Percentiles rank a stretch among this genome's conserved stretches.
phyloP scores from a whole-genome alignment of 768 basidiomycete species.

The Inosperma sp. region DNA sequence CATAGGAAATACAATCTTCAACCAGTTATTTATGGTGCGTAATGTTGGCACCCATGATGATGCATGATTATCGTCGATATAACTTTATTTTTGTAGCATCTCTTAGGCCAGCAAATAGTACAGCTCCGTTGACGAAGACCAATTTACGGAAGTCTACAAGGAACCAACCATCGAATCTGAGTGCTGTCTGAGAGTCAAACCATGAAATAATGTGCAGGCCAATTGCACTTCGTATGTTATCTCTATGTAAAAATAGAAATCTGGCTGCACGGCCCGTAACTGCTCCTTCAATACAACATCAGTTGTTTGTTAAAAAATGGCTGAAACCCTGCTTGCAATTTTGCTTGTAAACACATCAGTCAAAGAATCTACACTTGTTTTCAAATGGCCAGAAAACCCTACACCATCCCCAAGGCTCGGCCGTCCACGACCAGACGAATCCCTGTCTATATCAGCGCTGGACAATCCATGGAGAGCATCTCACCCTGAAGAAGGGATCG shows the following conservation, averaged over 20 bases:
- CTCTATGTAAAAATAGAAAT: too few species aligned
- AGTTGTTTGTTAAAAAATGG: too few species aligned
- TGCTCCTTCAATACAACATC: too few species aligned
- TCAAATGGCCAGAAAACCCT: constrained; percentile 80
- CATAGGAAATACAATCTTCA: constrained; percentile 72
- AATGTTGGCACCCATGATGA: constrained; percentile 13
- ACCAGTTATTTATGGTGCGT: constrained; percentile 56
- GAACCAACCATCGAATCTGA: too few species aligned
- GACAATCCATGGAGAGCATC: constrained; percentile 77
- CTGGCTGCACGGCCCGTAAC: too few species aligned
- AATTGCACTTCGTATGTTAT: too few species aligned
- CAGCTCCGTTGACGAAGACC: constrained; percentile 40
- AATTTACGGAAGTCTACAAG: constrained; percentile 45
- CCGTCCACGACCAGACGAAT: constrained; percentile 55
- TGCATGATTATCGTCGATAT: not conserved
- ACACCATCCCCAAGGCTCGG: constrained; percentile 59
- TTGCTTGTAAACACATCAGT: constrained; percentile 82
- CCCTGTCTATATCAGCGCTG: constrained; percentile 44
- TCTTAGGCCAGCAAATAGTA: constrained; percentile 40
- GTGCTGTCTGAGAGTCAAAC: too few species aligned
- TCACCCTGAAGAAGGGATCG: constrained; percentile 38
- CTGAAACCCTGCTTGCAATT: constrained; percentile 74
- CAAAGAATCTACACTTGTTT: constrained; percentile 73
- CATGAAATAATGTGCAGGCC: too few species aligned
- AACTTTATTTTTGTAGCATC: constrained; percentile 28